phyloP scores from a whole-genome alignment of 1,139 yeast genomes.

The Groenewaldozyma auringiensis region DNA sequence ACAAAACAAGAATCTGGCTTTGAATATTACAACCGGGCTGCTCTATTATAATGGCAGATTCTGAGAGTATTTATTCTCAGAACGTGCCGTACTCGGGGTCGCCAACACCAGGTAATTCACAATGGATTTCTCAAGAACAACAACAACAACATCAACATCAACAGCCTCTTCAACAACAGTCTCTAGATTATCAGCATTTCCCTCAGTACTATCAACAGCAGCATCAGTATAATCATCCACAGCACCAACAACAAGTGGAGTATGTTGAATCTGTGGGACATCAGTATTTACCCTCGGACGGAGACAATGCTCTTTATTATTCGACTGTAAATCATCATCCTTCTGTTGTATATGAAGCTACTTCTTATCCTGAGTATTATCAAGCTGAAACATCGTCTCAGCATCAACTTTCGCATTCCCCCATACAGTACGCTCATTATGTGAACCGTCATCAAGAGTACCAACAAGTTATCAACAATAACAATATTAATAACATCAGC shows the following conservation, averaged over 20 bases:
- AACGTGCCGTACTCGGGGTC: not conserved
- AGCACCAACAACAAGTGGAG: not conserved
- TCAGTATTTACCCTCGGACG: not conserved
- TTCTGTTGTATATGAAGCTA: no score
- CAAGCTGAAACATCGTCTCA: no score
- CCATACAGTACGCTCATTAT: no score
- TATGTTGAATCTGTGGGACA: not conserved
- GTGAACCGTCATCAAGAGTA: no score
- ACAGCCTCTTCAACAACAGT: not conserved
- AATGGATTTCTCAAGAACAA: not conserved
- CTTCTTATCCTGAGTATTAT: no score
- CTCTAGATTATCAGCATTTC: not conserved
- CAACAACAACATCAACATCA: not conserved
- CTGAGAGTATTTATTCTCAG: not conserved
- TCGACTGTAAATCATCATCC: no score
- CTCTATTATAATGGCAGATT: not conserved
- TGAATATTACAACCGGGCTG: no score
- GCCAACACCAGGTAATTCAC: not conserved
- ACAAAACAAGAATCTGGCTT: no score
- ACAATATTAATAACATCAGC: no score
- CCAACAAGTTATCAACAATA: no score
- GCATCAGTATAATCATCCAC: slow-evolving; percentile 9
- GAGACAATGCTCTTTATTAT: not conserved
- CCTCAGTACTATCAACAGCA: slow-evolving; percentile 7
- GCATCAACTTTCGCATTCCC: no score